Conservation (phyloP, 768 basidiomycete species). For the Serendipita vermifera region DNA sequence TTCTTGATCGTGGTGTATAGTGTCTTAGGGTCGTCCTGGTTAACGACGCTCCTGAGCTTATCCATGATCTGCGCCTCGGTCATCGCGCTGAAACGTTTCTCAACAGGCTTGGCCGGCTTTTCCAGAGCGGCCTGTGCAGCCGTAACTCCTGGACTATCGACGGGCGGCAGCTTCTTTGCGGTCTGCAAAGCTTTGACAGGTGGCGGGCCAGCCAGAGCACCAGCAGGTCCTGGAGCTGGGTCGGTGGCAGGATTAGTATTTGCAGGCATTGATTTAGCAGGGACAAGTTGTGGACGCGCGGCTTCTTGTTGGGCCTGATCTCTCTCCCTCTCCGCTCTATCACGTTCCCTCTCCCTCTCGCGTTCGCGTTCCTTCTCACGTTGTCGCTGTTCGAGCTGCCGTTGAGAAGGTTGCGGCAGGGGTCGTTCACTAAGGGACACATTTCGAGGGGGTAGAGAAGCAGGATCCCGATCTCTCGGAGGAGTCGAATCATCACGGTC, state of each 20-base stretch:
- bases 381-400: constrained; percentile 10
- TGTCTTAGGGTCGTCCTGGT: constrained; percentile 70
- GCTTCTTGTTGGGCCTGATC: constrained; percentile 21
- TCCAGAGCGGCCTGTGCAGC: constrained; percentile 55
- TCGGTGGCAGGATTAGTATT: constrained; percentile 32
- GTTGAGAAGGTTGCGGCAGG: neutral
- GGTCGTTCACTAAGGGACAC: constrained; percentile 7
- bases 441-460: constrained; percentile 2
- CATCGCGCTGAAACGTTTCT: constrained; percentile 92
- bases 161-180: constrained; percentile 46
- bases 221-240: constrained; percentile 36
- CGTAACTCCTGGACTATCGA: constrained; percentile 40
- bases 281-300: constrained; percentile 23
- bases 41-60: constrained; percentile 82
- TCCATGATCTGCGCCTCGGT: constrained; percentile 98
- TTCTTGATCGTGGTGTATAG: constrained; percentile 97
- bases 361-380: constrained; percentile 26
- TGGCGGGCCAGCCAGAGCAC: constrained; percentile 40
- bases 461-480: neutral
- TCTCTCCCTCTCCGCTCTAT: constrained; percentile 11
- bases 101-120: constrained; percentile 38
- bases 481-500: neutral
- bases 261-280: constrained; percentile 35
- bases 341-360: constrained; percentile 19
- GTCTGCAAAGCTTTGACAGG: constrained; percentile 67